phyloP scores from a whole-genome alignment of 345 rosid genomes.

The Linum usitatissimum region DNA sequence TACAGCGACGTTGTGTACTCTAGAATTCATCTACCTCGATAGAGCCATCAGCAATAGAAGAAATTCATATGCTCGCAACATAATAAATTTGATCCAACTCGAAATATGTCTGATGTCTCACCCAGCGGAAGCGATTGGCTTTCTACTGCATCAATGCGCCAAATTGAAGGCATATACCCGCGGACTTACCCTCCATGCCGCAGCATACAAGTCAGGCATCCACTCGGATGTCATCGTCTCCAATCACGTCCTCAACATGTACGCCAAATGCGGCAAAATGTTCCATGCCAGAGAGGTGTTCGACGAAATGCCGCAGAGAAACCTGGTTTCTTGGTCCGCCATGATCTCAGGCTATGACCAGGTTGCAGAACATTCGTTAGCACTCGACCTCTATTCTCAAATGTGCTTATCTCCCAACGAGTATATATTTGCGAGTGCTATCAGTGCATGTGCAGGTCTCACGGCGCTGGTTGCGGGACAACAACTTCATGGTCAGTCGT shows the following conservation, averaged over 20 bases:
- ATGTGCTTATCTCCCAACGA: constrained; percentile 40
- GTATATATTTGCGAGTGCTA: constrained; percentile 32
- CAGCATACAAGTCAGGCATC: constrained; percentile 28
- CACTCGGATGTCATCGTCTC: constrained; percentile 29
- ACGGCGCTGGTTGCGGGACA: constrained; percentile 22
- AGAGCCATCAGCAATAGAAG: no score
- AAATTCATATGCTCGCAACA: no score
- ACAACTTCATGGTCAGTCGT: constrained; percentile 43
- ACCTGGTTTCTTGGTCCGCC: constrained; percentile 60
- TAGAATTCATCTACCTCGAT: no score
- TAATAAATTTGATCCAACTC: not conserved
- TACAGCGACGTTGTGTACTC: no score
- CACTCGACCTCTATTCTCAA: constrained; percentile 29
- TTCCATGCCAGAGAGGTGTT: constrained; percentile 34
- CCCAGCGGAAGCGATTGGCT: constrained; percentile 24
- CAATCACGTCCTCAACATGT: constrained; percentile 45
- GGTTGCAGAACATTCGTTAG: constrained; percentile 23
- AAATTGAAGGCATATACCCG: constrained; percentile 26
- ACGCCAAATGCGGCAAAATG: constrained; percentile 40
- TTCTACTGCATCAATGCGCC: constrained; percentile 35
- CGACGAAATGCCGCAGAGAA: constrained; percentile 44
- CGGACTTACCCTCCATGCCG: constrained; percentile 41
- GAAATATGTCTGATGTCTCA: not conserved
- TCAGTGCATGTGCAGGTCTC: constrained; percentile 38
- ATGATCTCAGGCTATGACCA: constrained; percentile 53